Base-by-base conservation (phyloP, 1,139 yeast species). In the Saccharomyces hybrid region DNA sequence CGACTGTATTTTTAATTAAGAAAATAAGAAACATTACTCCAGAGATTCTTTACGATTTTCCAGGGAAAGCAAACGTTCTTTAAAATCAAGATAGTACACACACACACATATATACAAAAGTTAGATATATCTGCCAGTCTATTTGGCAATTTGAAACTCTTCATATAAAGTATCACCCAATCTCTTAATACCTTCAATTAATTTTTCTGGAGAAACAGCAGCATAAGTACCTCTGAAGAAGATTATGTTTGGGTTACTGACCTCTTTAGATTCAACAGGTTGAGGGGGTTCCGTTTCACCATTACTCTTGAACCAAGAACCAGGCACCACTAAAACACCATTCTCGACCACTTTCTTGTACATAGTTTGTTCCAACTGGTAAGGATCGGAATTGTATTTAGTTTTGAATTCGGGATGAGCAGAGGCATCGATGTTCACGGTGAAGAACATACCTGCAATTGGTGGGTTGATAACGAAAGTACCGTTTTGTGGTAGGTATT, bases 161-260 rank as follows among this genome's bases (percentile, higher is more conserved):
- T 74, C 71, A 59, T 73, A 71, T 49, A 79, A 73, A 55, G 83
- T 85, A 52, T 71, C 71, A 56, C 84, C 84, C 57, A 82, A 79
- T 66, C 81, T 80, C 63, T 79, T 77, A 55, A 83, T 65, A 56
- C 88, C 88, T 19, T 62, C 59, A 49, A 64, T 73, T 65, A 83
- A 74, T 57, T 78, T 73, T 54, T 81, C 86, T 61, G 81, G 75
- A 26, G 86, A 81, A 31, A 82, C 86, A 44, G 88, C 88, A 53
- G 88, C 88, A 61, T 82, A 82, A 24, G 86, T 82, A 54, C 85
- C 86, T 73, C 86, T 78, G 67, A 81, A 82, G 72, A 82, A 81
- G 50, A 81, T 71, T 57, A 75, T 72, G 60, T 75, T 74, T 55
- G 72, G 69, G 21, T 75, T 72, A 55, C 66, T 64, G 32, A 65